Evolutionary conservation across 2,329 filamentous ascomycete species (phyloP).

Genomic region (Pseudogymnoascus sp.): DNA sequence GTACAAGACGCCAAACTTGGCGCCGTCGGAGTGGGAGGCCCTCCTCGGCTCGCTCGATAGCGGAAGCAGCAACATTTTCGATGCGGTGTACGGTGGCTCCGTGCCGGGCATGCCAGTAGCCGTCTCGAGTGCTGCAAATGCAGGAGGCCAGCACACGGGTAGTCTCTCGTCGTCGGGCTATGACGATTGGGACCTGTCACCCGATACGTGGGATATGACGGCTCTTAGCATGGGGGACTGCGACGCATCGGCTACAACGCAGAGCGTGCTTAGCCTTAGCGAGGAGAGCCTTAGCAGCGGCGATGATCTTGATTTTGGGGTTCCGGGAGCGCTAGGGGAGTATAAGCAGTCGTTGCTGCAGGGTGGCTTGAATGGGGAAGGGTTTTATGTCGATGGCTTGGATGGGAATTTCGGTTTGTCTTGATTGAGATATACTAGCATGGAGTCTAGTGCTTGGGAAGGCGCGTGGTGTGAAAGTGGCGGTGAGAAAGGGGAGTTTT

Average conservation of each 20-base stretch:
- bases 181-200: conserved; percentile 37
- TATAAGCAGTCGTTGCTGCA: conserved; percentile 16
- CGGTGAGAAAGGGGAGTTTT: background rate
- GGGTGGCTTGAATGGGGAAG: conserved; percentile 11
- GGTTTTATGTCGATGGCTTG: conserved; percentile 27
- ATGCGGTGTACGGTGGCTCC: conserved; percentile 68
- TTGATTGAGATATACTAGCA: conserved; percentile 10
- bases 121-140: conserved; percentile 17
- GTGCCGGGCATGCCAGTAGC: conserved; percentile 31
- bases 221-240: conserved; percentile 34
- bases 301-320: conserved; percentile 27
- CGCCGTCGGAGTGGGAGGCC: conserved; percentile 70
- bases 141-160: background rate
- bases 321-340: conserved; percentile 10
- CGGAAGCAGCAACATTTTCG: conserved; percentile 74
- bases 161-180: background rate
- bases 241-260: conserved; percentile 29
- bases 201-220: conserved; percentile 41
- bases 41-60: conserved; percentile 72
- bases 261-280: conserved; percentile 50
- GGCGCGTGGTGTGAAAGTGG: background rate
- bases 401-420: conserved; percentile 34
- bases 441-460: background rate
- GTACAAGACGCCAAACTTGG: conserved; percentile 34
- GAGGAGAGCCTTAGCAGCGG: conserved; percentile 51